These are phyloP conservation scores for Tubosaeta sp. DNA, from an alignment of 768 basidiomycete genomes.

Conservation along the genomic window DNA sequence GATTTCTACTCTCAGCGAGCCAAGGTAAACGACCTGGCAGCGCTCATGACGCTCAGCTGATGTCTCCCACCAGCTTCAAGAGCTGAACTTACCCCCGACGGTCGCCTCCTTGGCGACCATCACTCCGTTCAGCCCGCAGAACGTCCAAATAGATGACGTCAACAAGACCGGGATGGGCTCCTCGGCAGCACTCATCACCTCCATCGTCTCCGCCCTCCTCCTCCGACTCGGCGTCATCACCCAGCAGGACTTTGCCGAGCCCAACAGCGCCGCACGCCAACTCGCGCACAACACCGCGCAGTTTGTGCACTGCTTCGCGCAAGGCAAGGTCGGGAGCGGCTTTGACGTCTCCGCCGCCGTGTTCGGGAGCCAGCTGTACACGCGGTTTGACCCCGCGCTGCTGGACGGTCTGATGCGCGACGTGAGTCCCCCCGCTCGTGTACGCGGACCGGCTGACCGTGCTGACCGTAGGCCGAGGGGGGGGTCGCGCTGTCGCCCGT, in stretches of 20 bases:
- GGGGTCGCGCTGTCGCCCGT: conserved; percentile 42
- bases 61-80: conserved; percentile 49
- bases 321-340: conserved; percentile 97
- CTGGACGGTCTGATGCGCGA: conserved; percentile 24
- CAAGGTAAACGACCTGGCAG: conserved; percentile 46
- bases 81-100: conserved; percentile 56
- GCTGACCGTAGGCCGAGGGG: conserved; percentile 9
- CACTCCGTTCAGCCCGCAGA: conserved; percentile 71
- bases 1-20: conserved; percentile 96
- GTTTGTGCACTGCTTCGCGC: conserved; percentile 91
- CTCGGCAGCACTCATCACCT: conserved; percentile 95
- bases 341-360: conserved; percentile 95
- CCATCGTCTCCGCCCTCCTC: conserved; percentile 82
- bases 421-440: conserved; percentile 12
- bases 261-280: conserved; percentile 43
- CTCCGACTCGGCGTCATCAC: conserved; percentile 68
- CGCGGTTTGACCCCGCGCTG: conserved; percentile 70
- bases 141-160: conserved; percentile 69
- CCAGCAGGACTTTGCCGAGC: conserved; percentile 40
- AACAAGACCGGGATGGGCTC: conserved; percentile 99
- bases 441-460: neutral
- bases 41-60: conserved; percentile 1
- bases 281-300: conserved; percentile 92
- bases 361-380: conserved; percentile 92
- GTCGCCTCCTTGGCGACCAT: conserved; percentile 62